A percentile compares a stretch with the other conserved stretches of the same genome.
Evolutionary conservation across 2,329 filamentous ascomycete genomes (phyloP).

Genomic region (Fusarium sp.): DNA sequence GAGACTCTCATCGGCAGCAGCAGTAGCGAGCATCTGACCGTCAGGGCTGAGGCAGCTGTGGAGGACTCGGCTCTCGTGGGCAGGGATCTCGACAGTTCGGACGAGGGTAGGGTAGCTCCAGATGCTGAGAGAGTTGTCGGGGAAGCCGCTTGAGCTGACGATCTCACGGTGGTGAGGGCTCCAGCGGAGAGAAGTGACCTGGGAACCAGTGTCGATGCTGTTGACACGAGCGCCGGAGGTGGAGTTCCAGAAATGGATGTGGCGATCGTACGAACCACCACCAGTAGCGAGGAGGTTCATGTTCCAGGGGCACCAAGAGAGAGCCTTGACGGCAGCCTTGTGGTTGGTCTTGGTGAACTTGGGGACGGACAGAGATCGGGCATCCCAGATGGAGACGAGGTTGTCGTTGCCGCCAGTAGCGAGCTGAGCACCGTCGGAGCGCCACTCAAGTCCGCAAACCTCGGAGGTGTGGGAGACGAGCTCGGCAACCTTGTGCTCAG

Average conservation of each 20-base stretch:
- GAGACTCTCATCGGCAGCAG: constrained; percentile 93
- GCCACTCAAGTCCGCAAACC: constrained; percentile 98
- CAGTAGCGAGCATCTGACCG: constrained; percentile 97
- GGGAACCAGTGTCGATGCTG: constrained; percentile 98
- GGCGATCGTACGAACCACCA: constrained; percentile 93
- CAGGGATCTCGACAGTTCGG: constrained; percentile 97
- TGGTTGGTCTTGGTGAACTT: constrained; percentile 99
- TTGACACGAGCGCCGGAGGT: constrained; percentile 97
- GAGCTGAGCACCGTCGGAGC: constrained; percentile 94
- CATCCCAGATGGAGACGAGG: constrained; percentile 98
- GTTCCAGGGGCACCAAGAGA: constrained; percentile 99
- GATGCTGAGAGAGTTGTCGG: constrained; percentile 98
- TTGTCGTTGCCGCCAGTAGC: constrained; percentile 99
- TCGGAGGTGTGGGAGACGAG: constrained; percentile 97
- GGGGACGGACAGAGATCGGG: constrained; percentile 88
- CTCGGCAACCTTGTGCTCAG: constrained; percentile 97
- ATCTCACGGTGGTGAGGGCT: constrained; percentile 98
- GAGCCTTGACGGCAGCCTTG: constrained; percentile 97
- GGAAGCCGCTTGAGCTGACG: constrained; percentile 96
- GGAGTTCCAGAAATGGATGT: constrained; percentile 99
- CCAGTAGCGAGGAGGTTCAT: constrained; percentile 96
- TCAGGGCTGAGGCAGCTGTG: constrained; percentile 98
- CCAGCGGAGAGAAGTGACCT: constrained; percentile 97
- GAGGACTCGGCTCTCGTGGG: constrained; percentile 94
- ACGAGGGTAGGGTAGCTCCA: constrained; percentile 99